Evolutionary conservation across 2,329 filamentous ascomycete species (phyloP).

Genomic region (Ceratocystis harringtonii): DNA sequence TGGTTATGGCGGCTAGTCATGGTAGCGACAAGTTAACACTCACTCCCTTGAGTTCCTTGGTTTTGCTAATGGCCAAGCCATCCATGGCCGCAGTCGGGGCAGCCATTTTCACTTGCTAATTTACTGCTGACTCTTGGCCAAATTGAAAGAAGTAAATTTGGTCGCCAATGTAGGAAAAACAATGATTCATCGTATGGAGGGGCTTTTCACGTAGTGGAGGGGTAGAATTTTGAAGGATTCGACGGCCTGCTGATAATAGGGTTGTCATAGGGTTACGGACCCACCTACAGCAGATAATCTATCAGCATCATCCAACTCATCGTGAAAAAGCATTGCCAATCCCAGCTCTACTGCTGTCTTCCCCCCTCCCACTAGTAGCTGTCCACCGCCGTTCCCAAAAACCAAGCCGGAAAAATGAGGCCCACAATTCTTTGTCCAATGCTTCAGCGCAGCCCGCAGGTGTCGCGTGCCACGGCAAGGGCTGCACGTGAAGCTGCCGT

Average conservation of each 20-base stretch:
- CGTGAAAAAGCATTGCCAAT: not conserved
- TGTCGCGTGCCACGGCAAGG: conserved; percentile 21
- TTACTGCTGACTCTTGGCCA: not conserved
- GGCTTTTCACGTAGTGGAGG: conserved; percentile 9
- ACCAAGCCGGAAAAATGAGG: not conserved
- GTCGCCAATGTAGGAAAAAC: not conserved
- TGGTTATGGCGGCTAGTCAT: not conserved
- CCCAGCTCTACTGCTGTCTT: not conserved
- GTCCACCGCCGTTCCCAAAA: too few relatives aligned
- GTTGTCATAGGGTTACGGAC: not conserved
- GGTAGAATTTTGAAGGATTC: conserved; percentile 3
- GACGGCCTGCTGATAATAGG: not conserved
- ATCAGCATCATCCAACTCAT: not conserved
- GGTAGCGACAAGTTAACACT: conserved; percentile 20
- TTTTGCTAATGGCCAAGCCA: conserved; percentile 39
- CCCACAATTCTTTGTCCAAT: not conserved
- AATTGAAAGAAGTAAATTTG: not conserved
- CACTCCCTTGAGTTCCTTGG: conserved; percentile 45
- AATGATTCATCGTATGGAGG: conserved; percentile 4
- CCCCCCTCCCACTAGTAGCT: not conserved
- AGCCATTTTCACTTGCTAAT: conserved; percentile 13
- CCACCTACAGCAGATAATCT: not conserved
- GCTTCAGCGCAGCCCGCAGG: not conserved
- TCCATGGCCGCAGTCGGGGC: conserved; percentile 32
- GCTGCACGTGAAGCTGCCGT: conserved; percentile 7